Percentiles rank a stretch among this genome's conserved stretches.
These are phyloP conservation scores for Chlamydomonas schloesseri DNA, from an alignment of 139 green algal genomes.

Conservation along the genomic window DNA sequence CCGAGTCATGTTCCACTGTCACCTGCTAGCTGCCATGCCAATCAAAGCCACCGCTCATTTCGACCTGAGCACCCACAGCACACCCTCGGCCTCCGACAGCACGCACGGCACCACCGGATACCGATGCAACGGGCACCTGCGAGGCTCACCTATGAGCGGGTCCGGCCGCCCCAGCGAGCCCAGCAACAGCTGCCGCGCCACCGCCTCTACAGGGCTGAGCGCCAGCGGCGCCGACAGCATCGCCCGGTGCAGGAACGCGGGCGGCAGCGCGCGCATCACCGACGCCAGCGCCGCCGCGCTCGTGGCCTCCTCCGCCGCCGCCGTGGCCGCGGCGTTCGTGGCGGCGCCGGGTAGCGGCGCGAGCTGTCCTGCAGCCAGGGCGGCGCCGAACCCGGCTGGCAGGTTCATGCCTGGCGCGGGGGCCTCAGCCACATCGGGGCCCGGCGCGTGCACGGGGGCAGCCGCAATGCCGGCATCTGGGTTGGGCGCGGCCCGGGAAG, in stretches of 20 bases:
- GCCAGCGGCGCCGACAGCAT: background rate
- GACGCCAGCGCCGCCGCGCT: background rate
- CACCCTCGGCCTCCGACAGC: too few species aligned
- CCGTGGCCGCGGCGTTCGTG: background rate
- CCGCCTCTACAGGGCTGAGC: background rate
- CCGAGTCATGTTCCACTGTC: too few species aligned
- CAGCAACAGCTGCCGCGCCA: slow-evolving; percentile 17
- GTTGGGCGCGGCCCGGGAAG: background rate
- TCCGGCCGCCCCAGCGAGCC: background rate
- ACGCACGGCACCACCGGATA: too few species aligned
- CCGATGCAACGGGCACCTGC: too few species aligned
- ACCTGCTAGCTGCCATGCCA: too few species aligned
- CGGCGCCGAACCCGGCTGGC: background rate
- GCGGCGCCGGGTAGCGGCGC: too few species aligned
- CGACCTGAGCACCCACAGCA: too few species aligned
- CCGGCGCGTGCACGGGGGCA: too few species aligned
- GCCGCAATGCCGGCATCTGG: too few species aligned
- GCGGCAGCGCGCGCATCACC: slow-evolving; percentile 11
- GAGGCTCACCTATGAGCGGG: background rate
- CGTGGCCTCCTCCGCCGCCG: too few species aligned
- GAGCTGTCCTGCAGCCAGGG: too few species aligned
- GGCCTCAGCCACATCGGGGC: background rate
- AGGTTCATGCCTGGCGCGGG: background rate
- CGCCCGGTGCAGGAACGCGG: slow-evolving; percentile 17
- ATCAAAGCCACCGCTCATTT: too few species aligned